These are phyloP conservation scores for Iberis pinnata DNA, from an alignment of 345 rosid genomes.

Conservation along the genomic window DNA sequence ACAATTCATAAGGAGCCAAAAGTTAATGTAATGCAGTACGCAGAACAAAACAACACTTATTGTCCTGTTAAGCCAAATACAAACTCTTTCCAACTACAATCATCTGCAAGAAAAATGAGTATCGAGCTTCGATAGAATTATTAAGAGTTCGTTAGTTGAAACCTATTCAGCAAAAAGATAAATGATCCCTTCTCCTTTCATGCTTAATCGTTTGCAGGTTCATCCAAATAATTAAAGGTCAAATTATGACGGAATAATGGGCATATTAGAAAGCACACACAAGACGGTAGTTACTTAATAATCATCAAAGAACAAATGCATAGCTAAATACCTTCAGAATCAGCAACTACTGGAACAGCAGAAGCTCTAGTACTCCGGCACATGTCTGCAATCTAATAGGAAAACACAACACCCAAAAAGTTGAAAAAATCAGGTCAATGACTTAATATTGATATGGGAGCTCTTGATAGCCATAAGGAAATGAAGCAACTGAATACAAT, in stretches of 20 bases:
- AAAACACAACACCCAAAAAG: slow-evolving; percentile 3
- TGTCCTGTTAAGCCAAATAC: too few relatives aligned
- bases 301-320: slow-evolving; percentile 13
- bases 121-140: slow-evolving; percentile 1
- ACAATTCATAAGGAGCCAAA: slow-evolving; percentile 15
- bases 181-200: background rate
- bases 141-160: too few relatives aligned
- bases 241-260: background rate
- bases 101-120: background rate
- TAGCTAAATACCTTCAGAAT: slow-evolving; percentile 79
- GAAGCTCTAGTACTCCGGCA: slow-evolving; percentile 63
- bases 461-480: background rate
- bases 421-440: slow-evolving; percentile 5
- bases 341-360: slow-evolving; percentile 85
- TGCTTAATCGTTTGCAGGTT: background rate
- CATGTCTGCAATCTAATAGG: slow-evolving; percentile 75
- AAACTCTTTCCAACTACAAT: too few relatives aligned
- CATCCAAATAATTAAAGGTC: slow-evolving; percentile 1
- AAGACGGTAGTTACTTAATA: background rate
- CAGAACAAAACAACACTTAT: background rate
- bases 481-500: slow-evolving; percentile 7
- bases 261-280: slow-evolving; percentile 5
- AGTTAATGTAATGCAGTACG: background rate
- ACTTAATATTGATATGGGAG: background rate
- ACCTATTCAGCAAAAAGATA: slow-evolving; percentile 6